These are phyloP conservation scores for Moringa oleifera DNA, from an alignment of 345 rosid genomes.

Conservation along the genomic window DNA sequence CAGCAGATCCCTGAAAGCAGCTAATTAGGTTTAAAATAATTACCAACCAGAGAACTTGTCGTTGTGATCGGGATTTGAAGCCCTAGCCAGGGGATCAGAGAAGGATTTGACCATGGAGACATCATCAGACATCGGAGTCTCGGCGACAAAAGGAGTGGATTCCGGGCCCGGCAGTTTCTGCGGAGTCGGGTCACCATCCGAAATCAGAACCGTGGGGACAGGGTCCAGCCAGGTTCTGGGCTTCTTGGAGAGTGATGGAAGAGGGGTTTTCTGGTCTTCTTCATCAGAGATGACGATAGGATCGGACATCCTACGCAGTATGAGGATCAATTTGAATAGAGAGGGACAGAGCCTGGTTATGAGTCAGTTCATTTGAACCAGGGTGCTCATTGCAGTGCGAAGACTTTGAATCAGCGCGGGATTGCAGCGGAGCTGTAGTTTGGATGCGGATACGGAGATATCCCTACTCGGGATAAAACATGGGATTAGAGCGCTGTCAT, in stretches of 20 bases:
- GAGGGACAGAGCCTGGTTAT: slow-evolving; percentile 9
- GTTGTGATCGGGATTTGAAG: slow-evolving; percentile 16
- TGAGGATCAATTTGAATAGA: slow-evolving; percentile 1
- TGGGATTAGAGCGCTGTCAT: neutral
- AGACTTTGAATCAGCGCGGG: neutral
- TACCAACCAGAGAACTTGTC: slow-evolving; percentile 33
- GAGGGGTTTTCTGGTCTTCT: slow-evolving; percentile 21
- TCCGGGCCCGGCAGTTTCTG: slow-evolving; percentile 30
- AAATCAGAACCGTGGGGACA: slow-evolving; percentile 15
- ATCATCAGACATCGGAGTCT: slow-evolving; percentile 54
- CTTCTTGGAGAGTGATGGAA: slow-evolving; percentile 20
- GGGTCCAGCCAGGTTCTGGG: slow-evolving; percentile 14
- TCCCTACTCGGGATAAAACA: neutral
- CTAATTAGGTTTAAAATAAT: neutral
- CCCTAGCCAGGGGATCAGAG: slow-evolving; percentile 20
- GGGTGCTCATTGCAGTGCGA: neutral
- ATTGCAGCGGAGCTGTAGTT: neutral
- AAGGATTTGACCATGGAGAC: slow-evolving; percentile 37
- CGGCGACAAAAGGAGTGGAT: slow-evolving; percentile 50
- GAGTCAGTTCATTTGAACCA: neutral
- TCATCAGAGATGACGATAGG: slow-evolving; percentile 26
- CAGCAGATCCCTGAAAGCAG: neutral
- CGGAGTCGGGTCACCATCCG: slow-evolving; percentile 28
- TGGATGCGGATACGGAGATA: neutral
- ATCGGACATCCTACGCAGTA: slow-evolving; percentile 15